Percentiles rank a stretch among this genome's conserved stretches.
phyloP scores from a whole-genome alignment of 148 eudicot genomes.

The Gaultheria prostrata region DNA sequence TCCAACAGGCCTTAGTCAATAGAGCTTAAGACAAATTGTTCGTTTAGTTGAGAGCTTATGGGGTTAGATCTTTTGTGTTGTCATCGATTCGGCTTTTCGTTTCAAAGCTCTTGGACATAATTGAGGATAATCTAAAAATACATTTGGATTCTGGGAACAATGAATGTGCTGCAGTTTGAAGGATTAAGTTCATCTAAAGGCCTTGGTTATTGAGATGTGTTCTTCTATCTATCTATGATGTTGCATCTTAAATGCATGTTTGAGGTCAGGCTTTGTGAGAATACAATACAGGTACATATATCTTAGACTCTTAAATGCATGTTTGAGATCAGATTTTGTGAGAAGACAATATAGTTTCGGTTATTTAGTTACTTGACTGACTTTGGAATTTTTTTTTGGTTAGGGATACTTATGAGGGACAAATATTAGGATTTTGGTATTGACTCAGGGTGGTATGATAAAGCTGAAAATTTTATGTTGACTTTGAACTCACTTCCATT shows the following conservation, averaged over 20 bases:
- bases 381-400: not conserved
- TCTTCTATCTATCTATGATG: not conserved
- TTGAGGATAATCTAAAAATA: not conserved
- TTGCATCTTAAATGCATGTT: not conserved
- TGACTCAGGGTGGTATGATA: not conserved
- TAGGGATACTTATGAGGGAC: not conserved
- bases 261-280: not conserved
- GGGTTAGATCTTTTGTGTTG: not conserved
- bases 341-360: not conserved
- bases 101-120: not conserved
- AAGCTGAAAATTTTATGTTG: no score
- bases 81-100: not conserved
- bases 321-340: not conserved
- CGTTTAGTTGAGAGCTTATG: slow-evolving; percentile 6
- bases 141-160: no score
- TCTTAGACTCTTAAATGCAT: not conserved
- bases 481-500: not conserved
- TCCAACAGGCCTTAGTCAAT: not conserved
- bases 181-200: not conserved
- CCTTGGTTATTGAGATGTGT: not conserved
- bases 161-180: not conserved
- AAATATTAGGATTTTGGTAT: not conserved
- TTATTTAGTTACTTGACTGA: not conserved
- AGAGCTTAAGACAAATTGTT: not conserved
- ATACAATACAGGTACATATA: not conserved